Percentiles rank a stretch among this genome's conserved stretches.
These are phyloP conservation scores for Ophiognomonia clavigignenti-juglandacearum DNA, from an alignment of 2,329 filamentous ascomycete genomes.

Conservation along the genomic window DNA sequence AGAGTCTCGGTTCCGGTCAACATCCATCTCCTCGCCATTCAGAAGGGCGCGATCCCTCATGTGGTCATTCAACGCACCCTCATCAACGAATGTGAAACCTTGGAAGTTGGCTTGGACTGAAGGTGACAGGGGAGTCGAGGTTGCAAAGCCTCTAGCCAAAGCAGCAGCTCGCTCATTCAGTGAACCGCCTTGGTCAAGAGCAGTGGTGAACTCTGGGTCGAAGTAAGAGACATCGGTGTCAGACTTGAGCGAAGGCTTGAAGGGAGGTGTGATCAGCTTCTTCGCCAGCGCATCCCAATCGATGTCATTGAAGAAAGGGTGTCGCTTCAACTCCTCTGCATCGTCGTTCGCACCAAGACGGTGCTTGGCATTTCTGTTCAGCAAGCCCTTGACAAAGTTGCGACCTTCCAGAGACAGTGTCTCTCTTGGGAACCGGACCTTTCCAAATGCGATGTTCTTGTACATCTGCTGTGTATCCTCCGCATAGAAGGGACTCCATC, in stretches of 20 bases:
- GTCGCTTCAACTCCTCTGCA: slow-evolving; percentile 88
- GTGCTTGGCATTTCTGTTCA: slow-evolving; percentile 96
- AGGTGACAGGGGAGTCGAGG: slow-evolving; percentile 87
- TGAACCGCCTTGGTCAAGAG: slow-evolving; percentile 78
- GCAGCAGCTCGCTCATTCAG: slow-evolving; percentile 88
- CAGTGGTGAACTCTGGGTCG: slow-evolving; percentile 96
- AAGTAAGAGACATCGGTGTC: slow-evolving; percentile 98
- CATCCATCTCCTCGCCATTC: slow-evolving; percentile 57
- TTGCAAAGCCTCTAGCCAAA: slow-evolving; percentile 77
- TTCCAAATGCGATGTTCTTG: slow-evolving; percentile 99
- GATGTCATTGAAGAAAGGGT: slow-evolving; percentile 91
- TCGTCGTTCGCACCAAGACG: slow-evolving; percentile 86
- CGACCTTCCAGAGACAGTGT: slow-evolving; percentile 90
- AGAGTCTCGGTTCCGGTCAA: slow-evolving; percentile 37
- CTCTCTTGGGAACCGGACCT: slow-evolving; percentile 92
- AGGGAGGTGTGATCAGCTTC: slow-evolving; percentile 92
- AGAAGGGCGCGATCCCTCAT: slow-evolving; percentile 54
- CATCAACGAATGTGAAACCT: slow-evolving; percentile 98
- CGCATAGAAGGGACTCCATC: slow-evolving; percentile 98
- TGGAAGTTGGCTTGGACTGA: slow-evolving; percentile 98
- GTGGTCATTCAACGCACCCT: slow-evolving; percentile 87
- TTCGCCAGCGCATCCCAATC: slow-evolving; percentile 85
- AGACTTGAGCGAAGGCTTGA: slow-evolving; percentile 95
- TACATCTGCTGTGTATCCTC: slow-evolving; percentile 99
- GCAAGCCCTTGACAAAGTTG: slow-evolving; percentile 95